These are phyloP conservation scores for Scheffersomyces cryptocercus DNA, from an alignment of 1,139 yeast species.

Conservation along the genomic window DNA sequence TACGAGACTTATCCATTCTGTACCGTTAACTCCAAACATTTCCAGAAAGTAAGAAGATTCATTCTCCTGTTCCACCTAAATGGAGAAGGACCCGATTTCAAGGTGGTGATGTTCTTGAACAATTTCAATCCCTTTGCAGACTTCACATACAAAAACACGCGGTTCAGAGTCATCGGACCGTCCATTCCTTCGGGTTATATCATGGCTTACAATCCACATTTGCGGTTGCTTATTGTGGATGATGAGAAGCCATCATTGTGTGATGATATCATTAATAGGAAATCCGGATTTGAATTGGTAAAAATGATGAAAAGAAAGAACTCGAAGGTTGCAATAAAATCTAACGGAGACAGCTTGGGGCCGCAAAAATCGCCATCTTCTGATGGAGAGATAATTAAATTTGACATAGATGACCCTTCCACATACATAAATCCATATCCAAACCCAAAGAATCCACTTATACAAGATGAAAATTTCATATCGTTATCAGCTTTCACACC, in stretches of 20 bases:
- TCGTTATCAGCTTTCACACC: constrained; percentile 7
- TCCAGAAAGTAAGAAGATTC: constrained; percentile 30
- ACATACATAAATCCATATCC: constrained; percentile 32
- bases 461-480: constrained; percentile 7
- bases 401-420: constrained; percentile 6
- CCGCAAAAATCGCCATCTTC: neutral
- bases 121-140: constrained; percentile 43
- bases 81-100: constrained; percentile 15
- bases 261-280: constrained; percentile 35
- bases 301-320: constrained; percentile 20
- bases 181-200: constrained; percentile 32
- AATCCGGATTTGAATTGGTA: constrained; percentile 28
- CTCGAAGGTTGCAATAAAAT: neutral
- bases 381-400: neutral
- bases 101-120: constrained; percentile 35
- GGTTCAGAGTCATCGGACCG: constrained; percentile 44
- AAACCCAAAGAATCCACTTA: constrained; percentile 21
- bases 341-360: neutral
- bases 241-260: constrained; percentile 36
- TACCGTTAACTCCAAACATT: constrained; percentile 31
- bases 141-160: constrained; percentile 36
- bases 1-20: constrained; percentile 39
- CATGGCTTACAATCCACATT: constrained; percentile 32
- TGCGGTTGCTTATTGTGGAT: constrained; percentile 39
- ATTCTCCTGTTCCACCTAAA: constrained; percentile 28